Base-by-base conservation (phyloP, 331 rosid genomes). In the Telfairia occidentalis region DNA sequence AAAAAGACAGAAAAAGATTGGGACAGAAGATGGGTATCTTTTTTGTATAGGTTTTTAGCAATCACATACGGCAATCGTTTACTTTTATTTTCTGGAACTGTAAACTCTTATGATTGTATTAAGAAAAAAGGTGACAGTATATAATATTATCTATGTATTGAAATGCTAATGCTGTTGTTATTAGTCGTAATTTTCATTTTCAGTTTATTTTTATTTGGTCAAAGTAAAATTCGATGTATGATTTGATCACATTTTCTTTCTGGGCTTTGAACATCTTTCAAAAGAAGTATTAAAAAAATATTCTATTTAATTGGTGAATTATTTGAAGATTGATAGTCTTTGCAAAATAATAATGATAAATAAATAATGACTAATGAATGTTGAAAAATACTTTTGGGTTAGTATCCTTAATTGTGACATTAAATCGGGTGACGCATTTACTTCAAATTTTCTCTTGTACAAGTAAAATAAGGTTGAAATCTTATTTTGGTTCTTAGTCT, bases 11-110 rank as follows among this genome's bases (percentile, higher is more conserved):
- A 53, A 19, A 7, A 2, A 8, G 1, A 19, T 6, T 0, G 2
- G 11, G 26, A 54, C 21, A 40, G 10, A 21, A 3, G 24, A 61
- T 7, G 24, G 60, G 30, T 23, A 19, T 52, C 28, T 5, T 28
- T 67, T 70, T 70, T 70, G 74, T 70, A 70, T 8, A 70, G 55
- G 74, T 9, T 70, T 9, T 40, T 43, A 69, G 35, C 54, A 9
- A 42, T 24, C 21, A 43, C 54, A 67, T 24, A 12, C 49, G 48
- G 9, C n/a, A 38, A 65, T 65, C 28, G 72, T 21, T 65, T 65
- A 35, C 72, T 65, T 65, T 32, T 65, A 23, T 65, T 38, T 65
- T 38, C 50, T 65, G 72, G 32, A 21, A 40, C 21, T 65, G 49
- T 37, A 37, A 37, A 37, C 71, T 37, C 11, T 64, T 64, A 21